Evolutionary conservation across 169 alveolate species (phyloP).

Genomic region (Toxoplasma gondii): DNA sequence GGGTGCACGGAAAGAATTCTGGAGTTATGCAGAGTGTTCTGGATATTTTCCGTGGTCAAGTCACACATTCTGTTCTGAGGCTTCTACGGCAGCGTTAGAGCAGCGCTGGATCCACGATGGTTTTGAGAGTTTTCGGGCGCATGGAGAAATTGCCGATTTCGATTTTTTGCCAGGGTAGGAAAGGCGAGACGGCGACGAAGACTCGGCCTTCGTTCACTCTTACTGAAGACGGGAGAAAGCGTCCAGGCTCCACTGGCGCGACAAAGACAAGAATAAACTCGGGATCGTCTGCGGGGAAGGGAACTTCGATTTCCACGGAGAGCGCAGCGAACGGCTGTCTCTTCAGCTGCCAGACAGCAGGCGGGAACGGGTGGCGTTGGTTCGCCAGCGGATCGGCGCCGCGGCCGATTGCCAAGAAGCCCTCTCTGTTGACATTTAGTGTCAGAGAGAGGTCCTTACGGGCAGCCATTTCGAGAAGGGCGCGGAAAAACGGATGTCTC

Average conservation of each 20-base stretch:
- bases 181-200: background rate
- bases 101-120: background rate
- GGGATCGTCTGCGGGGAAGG: background rate
- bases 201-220: background rate
- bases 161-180: background rate
- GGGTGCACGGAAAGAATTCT: too few species aligned
- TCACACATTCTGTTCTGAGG: background rate
- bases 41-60: too few species aligned
- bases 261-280: slow-evolving; percentile 3
- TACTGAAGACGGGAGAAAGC: background rate
- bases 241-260: background rate
- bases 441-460: background rate
- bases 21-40: too few species aligned
- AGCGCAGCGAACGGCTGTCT: background rate
- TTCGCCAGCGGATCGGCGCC: background rate
- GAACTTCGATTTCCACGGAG: background rate
- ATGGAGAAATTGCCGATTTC: background rate
- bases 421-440: background rate
- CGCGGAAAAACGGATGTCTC: too few species aligned
- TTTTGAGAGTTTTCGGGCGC: background rate
- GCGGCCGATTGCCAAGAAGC: background rate
- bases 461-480: background rate
- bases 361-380: background rate
- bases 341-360: slow-evolving; percentile 6
- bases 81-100: background rate